Conservation (phyloP, 352 stramenopile species). For the Pythium sp. region DNA sequence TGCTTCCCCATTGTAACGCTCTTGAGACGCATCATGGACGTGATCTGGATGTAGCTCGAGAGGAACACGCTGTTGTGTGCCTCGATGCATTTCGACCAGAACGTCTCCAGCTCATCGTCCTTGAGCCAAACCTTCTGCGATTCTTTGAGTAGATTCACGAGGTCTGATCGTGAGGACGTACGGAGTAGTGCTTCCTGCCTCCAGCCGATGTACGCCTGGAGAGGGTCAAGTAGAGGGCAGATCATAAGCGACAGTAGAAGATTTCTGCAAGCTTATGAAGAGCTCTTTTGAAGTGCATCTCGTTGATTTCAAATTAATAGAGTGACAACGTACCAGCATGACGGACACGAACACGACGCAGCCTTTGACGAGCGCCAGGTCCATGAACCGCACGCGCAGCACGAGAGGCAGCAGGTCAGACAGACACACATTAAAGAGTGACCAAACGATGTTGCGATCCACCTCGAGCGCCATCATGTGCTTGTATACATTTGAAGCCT, state of each 20-base stretch:
- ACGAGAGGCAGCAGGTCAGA: conserved; percentile 33
- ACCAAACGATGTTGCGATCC: conserved; percentile 33
- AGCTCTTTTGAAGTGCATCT: background rate
- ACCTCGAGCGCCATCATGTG: conserved; percentile 35
- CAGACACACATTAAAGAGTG: conserved; percentile 34
- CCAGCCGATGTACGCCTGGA: conserved; percentile 33
- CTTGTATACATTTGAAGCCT: conserved; percentile 36
- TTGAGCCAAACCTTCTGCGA: conserved; percentile 32
- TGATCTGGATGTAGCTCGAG: conserved; percentile 29
- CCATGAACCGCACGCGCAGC: conserved; percentile 40
- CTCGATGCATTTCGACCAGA: conserved; percentile 38
- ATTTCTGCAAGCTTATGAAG: too few species aligned
- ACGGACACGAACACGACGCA: conserved; percentile 41
- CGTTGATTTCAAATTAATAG: background rate
- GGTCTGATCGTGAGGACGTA: conserved; percentile 21
- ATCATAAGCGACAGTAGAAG: background rate
- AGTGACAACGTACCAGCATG: conserved; percentile 28
- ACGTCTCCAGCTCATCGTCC: conserved; percentile 39
- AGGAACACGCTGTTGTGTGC: conserved; percentile 39
- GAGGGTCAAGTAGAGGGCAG: background rate
- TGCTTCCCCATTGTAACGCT: conserved; percentile 30
- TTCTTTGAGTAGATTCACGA: conserved; percentile 25
- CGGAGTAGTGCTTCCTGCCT: conserved; percentile 31
- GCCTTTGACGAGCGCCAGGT: conserved; percentile 43
- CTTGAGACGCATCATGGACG: conserved; percentile 35